Evolutionary conservation across 148 eudicot species (phyloP).

Genomic region (Rhododendron mucronatum): DNA sequence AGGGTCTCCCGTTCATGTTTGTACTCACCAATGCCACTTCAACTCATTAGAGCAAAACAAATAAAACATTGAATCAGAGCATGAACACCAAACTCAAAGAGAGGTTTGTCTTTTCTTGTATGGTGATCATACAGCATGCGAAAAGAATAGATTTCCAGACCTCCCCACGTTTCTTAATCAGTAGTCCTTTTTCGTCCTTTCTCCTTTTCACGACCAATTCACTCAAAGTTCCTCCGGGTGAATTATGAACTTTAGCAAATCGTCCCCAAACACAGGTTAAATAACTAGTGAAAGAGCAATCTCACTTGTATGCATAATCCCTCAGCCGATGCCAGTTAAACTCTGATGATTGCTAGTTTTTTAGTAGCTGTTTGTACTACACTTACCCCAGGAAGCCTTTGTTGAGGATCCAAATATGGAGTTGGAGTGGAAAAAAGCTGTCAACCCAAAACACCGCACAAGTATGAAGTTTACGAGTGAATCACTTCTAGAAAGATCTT

Average conservation of each 20-base stretch:
- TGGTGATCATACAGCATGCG: not conserved
- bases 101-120: not conserved
- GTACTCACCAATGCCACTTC: not conserved
- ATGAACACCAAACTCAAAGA: not conserved
- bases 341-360: not conserved
- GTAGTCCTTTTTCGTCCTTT: not conserved
- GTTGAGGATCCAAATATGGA: not conserved
- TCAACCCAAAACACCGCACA: not conserved
- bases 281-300: not conserved
- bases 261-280: not conserved
- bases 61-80: not conserved
- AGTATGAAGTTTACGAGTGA: not conserved
- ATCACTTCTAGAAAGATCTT: not conserved
- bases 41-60: too few species aligned
- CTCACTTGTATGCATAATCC: not conserved
- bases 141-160: not conserved
- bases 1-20: constrained; percentile 1
- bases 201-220: not conserved
- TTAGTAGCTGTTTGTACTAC: not conserved
- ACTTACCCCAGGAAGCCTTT: not conserved
- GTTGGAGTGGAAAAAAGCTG: not conserved
- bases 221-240: not conserved
- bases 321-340: not conserved
- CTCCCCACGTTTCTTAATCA: not conserved
- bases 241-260: not conserved